phyloP scores from a whole-genome alignment of 2,329 filamentous ascomycete genomes.

The Volutella citrinella region DNA sequence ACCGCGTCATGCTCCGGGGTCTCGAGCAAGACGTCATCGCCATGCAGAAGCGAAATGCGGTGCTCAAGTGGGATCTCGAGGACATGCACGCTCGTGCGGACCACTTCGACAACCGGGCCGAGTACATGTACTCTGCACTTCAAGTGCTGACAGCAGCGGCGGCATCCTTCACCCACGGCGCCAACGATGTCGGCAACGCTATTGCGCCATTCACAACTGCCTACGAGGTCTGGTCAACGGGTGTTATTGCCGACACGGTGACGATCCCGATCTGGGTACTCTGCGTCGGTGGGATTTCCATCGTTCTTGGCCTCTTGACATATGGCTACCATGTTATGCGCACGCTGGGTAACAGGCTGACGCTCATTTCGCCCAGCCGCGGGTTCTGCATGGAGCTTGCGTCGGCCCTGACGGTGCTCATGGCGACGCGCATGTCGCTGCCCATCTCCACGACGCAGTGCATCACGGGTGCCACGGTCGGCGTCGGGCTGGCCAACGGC shows the following conservation, averaged over 20 bases:
- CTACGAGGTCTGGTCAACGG: conserved; percentile 47
- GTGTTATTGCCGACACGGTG: conserved; percentile 33
- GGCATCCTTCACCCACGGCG: conserved; percentile 54
- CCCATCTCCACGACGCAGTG: conserved; percentile 54
- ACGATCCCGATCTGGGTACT: conserved; percentile 49
- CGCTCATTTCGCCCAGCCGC: conserved; percentile 50
- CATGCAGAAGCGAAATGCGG: conserved; percentile 43
- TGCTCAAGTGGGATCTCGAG: conserved; percentile 46
- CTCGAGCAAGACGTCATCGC: conserved; percentile 47
- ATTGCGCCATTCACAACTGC: conserved; percentile 51
- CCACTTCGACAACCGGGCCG: conserved; percentile 52
- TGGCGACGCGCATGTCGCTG: conserved; percentile 49
- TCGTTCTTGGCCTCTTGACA: conserved; percentile 57
- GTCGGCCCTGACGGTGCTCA: conserved; percentile 50
- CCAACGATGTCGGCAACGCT: conserved; percentile 54
- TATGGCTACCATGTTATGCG: conserved; percentile 64
- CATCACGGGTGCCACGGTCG: conserved; percentile 49
- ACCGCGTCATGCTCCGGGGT: conserved; percentile 42
- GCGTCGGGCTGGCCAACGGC: conserved; percentile 50
- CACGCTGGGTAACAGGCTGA: conserved; percentile 53
- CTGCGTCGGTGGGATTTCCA: conserved; percentile 43
- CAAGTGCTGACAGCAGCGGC: conserved; percentile 51
- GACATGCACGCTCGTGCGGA: conserved; percentile 47
- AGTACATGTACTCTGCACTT: conserved; percentile 48
- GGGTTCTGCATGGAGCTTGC: conserved; percentile 51